Conservation (phyloP, 306 rosid genomes). For the Cicer yamashitae region DNA sequence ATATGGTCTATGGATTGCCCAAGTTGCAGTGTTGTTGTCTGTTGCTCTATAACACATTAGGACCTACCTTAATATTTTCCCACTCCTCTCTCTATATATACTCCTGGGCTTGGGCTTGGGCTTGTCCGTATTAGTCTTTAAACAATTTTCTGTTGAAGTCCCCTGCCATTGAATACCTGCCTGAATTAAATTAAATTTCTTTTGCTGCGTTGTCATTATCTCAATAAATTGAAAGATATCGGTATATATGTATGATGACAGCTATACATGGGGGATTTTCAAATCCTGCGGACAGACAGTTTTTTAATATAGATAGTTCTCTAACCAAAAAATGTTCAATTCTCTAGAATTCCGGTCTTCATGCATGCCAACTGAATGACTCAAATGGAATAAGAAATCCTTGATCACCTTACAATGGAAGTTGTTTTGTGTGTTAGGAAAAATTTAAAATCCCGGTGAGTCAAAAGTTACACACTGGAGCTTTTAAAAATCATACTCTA, state of each 20-base stretch:
- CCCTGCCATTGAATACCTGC: conserved; percentile 29
- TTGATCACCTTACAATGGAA: conserved; percentile 11
- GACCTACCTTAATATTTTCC: conserved; percentile 53
- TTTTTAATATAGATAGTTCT: conserved; percentile 15
- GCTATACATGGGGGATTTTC: conserved; percentile 41
- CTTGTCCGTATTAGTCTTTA: not conserved
- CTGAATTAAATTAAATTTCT: conserved; percentile 2
- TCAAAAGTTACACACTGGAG: no score
- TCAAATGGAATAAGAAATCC: conserved; percentile 32
- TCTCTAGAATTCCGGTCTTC: conserved; percentile 32
- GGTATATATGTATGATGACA: conserved; percentile 35
- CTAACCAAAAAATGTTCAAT: conserved; percentile 11
- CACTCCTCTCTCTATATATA: not conserved
- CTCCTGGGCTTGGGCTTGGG: conserved; percentile 29
- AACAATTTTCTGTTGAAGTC: conserved; percentile 30
- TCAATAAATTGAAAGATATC: conserved; percentile 7
- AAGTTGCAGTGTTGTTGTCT: conserved; percentile 54
- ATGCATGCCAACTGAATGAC: conserved; percentile 40
- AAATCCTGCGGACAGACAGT: conserved; percentile 20
- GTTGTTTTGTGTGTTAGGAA: conserved; percentile 7
- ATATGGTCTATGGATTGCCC: conserved; percentile 50
- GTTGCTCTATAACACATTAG: conserved; percentile 52
- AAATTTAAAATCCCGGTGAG: no score
- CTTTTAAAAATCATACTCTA: no score
- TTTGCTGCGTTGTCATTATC: conserved; percentile 45